Conservation (phyloP, 257 asterid species). For the Przewalskia tangutica region DNA sequence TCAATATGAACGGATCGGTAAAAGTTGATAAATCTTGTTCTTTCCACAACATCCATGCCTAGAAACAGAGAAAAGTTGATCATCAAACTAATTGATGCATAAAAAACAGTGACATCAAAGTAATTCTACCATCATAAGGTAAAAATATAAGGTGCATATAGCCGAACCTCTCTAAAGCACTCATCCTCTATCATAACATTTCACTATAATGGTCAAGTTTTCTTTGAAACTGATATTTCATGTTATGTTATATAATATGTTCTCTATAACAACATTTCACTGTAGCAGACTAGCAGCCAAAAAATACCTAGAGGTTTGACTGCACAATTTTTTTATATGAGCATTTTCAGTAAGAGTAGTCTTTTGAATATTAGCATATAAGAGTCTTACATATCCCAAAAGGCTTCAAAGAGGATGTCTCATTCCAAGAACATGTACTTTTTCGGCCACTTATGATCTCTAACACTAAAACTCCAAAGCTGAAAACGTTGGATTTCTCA, state of each 20-base stretch:
- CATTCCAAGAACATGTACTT: conserved; percentile 27
- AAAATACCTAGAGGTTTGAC: too few relatives aligned
- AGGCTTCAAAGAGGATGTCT: conserved; percentile 43
- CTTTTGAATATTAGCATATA: not conserved
- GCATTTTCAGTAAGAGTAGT: not conserved
- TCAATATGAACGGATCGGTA: conserved; percentile 28
- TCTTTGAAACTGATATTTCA: too few relatives aligned
- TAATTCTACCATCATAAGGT: not conserved
- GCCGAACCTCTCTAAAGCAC: not conserved
- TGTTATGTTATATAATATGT: too few relatives aligned
- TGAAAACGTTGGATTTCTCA: conserved; percentile 46
- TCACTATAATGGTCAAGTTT: too few relatives aligned
- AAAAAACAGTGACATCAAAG: not conserved
- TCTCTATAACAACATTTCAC: too few relatives aligned
- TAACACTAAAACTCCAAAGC: conserved; percentile 49
- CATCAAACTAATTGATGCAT: not conserved
- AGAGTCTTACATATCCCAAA: conserved; percentile 50
- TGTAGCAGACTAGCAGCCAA: too few relatives aligned
- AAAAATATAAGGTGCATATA: too few relatives aligned
- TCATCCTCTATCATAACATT: not conserved
- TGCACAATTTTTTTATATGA: too few relatives aligned
- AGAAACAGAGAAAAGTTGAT: not conserved
- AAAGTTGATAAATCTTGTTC: conserved; percentile 24
- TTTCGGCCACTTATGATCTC: conserved; percentile 51
- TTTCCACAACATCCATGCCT: conserved; percentile 60